Evolutionary conservation across 2,329 filamentous ascomycete species (phyloP), one percentile per base, ranked within the genome.

Genomic region (Aspergillus quadrilineatus): DNA sequence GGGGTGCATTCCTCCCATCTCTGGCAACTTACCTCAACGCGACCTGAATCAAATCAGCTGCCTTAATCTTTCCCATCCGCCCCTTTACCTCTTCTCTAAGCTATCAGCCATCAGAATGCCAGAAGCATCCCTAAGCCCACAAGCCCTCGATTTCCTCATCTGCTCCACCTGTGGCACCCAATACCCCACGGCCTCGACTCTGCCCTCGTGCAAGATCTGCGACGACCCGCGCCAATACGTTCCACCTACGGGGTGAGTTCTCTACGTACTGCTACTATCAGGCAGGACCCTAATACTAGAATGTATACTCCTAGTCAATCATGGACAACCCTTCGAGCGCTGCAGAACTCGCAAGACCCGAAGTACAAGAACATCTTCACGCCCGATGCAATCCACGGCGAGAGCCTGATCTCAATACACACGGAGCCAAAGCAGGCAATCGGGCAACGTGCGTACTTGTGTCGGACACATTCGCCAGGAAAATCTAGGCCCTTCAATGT

Each of bases 391-490:
- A 49, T 59, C 34, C 57, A 61, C 51, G 55, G 60, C 2, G 43
- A 55, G 26, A 12, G 50, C 5, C 56, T 69, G 2, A 60, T 69
- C n/a, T 58, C 65, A 44, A 68, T 70, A 50, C 59, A 65, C 55
- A 70, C 68, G 0, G 54, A 57, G 28, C 85, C 84, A 30, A 79
- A 86, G 69, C 75, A 92, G 58, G 89, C 79, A 53, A 94, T 94
- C 60, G 89, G 89, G 1, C 87, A 94, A 72, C 82, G 90, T 32
- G 86, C 86, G 17, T 80, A 92, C 46, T 76, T 95, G 2, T 75
- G 93, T 10, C 78, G 80, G 22, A 52, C 32, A 12, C 4, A n/a
- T 32, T 2, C 12, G 6, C 12, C 44, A n/a, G 32, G 17, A 26
- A 8, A 22, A 57, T 72, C 0, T 89, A 89, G 0, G 8, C 1